Evolutionary conservation across 306 rosid species (phyloP).

Genomic region (Argentina anserina): DNA sequence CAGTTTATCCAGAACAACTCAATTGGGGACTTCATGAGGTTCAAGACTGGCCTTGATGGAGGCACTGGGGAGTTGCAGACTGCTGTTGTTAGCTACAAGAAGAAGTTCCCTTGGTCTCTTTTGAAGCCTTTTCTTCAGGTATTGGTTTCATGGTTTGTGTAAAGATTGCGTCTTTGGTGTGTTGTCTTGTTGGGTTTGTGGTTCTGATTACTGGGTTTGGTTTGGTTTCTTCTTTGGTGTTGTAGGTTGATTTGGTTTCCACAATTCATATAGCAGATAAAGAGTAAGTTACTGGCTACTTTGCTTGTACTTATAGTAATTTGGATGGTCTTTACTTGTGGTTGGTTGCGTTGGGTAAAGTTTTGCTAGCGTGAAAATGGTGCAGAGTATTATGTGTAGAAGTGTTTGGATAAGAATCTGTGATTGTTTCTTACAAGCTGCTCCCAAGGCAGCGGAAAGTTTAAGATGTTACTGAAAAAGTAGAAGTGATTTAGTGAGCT

Average conservation of each 20-base stretch:
- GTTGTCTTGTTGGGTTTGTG: conserved; percentile 12
- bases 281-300: conserved; percentile 50
- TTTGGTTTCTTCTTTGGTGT: conserved; percentile 21
- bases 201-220: conserved; percentile 12
- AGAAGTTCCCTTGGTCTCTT: conserved; percentile 86
- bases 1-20: conserved; percentile 61
- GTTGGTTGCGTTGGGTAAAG: not conserved
- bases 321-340: not conserved
- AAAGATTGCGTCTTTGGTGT: not conserved
- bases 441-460: not conserved
- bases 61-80: conserved; percentile 71
- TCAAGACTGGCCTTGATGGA: conserved; percentile 55
- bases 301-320: not conserved
- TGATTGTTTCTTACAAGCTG: too few species aligned
- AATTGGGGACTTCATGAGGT: conserved; percentile 86
- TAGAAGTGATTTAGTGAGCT: not conserved
- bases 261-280: conserved; percentile 95
- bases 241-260: conserved; percentile 95
- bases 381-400: not conserved
- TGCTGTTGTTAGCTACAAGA: conserved; percentile 67
- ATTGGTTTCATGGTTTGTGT: not conserved
- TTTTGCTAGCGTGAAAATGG: not conserved
- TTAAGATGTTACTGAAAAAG: not conserved
- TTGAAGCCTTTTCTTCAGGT: conserved; percentile 82
- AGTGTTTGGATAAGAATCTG: not conserved